A percentile compares a stretch with the other conserved stretches of the same genome.
Conservation (phyloP, 2,329 filamentous ascomycete species). For the Byssochlamys sp. region DNA sequence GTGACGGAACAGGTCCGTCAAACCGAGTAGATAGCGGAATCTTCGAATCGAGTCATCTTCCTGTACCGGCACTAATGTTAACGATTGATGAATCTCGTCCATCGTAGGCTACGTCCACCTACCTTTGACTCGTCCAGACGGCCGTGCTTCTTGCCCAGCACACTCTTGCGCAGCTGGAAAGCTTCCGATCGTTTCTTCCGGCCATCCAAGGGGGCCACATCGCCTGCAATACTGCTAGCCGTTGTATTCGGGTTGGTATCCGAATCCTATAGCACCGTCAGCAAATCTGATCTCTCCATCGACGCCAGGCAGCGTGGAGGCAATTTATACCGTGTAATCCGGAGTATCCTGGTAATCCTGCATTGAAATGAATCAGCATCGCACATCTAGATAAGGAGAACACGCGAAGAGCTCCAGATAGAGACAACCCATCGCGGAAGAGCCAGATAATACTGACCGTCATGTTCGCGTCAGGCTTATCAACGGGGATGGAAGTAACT, state of each 20-base stretch:
- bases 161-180: constrained; percentile 78
- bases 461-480: constrained; percentile 28
- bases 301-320: neutral
- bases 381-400: neutral
- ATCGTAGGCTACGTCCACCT: constrained; percentile 16
- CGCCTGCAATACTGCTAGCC: constrained; percentile 77
- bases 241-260: constrained; percentile 58
- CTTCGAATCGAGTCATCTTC: constrained; percentile 90
- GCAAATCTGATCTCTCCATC: constrained; percentile 1
- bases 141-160: constrained; percentile 91
- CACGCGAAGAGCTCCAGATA: neutral
- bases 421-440: neutral
- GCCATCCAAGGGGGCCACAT: constrained; percentile 58
- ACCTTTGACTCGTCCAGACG: constrained; percentile 87
- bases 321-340: constrained; percentile 47
- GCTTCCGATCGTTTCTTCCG: constrained; percentile 78
- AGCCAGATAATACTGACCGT: constrained; percentile 23
- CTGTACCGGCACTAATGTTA: constrained; percentile 34
- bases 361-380: constrained; percentile 7
- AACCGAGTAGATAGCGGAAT: constrained; percentile 85
- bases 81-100: neutral
- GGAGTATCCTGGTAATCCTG: constrained; percentile 50
- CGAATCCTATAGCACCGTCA: constrained; percentile 42
- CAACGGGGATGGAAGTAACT: constrained; percentile 27
- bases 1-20: constrained; percentile 94